Evolutionary conservation across 2,329 filamentous ascomycete species (phyloP).

Genomic region (Aureobasidium melanogenum): DNA sequence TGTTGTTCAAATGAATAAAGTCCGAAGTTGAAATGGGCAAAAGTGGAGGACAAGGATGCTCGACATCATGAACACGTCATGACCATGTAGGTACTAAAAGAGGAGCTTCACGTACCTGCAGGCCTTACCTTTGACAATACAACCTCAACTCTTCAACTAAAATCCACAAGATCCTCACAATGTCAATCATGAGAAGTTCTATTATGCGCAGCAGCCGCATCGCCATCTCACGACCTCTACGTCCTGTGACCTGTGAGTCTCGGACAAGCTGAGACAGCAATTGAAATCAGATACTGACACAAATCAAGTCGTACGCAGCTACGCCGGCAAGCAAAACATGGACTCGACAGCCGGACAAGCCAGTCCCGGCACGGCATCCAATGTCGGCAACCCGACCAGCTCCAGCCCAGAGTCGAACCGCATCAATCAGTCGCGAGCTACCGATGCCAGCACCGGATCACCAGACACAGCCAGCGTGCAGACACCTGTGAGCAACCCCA

Average conservation of each 20-base stretch:
- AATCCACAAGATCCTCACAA: neutral
- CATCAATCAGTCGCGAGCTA: constrained; percentile 10
- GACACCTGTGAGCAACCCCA: constrained; percentile 8
- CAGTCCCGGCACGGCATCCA: constrained; percentile 11
- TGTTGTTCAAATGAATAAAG: neutral
- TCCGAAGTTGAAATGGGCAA: neutral
- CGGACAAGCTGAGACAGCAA: neutral
- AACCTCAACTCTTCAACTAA: neutral
- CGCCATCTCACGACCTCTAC: neutral
- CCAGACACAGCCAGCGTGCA: constrained; percentile 8
- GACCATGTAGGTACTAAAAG: neutral
- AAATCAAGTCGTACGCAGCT: constrained; percentile 3
- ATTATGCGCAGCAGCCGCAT: constrained; percentile 7
- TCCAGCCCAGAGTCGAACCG: neutral
- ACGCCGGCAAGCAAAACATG: constrained; percentile 8
- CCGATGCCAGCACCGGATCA: neutral
- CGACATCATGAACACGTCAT: neutral
- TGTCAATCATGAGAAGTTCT: constrained; percentile 8
- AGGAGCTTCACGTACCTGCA: constrained; percentile 1
- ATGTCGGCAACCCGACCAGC: constrained; percentile 12
- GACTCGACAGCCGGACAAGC: constrained; percentile 5
- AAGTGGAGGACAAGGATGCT: neutral
- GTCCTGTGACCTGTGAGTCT: neutral
- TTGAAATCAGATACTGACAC: neutral
- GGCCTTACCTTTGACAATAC: neutral